Conservation (phyloP, 176 grass and related monocot species). For the Typha latifolia region DNA sequence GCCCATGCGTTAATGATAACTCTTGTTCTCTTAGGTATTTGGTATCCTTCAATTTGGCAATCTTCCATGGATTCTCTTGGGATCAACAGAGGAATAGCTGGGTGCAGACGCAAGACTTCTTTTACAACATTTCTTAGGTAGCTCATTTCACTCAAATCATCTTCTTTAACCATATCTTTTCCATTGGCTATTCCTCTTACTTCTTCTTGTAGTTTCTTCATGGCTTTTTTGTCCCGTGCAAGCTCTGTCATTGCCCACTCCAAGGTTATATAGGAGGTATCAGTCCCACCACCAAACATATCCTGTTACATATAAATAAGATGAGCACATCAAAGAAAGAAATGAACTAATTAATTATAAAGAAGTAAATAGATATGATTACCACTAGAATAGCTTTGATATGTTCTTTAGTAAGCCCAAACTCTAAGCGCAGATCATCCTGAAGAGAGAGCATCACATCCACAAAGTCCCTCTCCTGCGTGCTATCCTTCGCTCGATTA, state of each 20-base stretch:
- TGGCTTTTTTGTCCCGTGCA: constrained; percentile 8
- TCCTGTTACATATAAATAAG: constrained; percentile 19
- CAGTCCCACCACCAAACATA: constrained; percentile 31
- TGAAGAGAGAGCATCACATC: constrained; percentile 33
- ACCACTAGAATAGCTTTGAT: constrained; percentile 33
- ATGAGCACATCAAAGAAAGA: too few species aligned
- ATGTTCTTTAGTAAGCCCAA: constrained; percentile 27
- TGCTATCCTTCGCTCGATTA: neutral
- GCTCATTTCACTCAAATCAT: neutral
- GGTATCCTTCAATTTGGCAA: constrained; percentile 28
- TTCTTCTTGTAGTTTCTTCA: constrained; percentile 37
- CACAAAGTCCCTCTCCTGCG: constrained; percentile 28
- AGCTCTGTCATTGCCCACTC: constrained; percentile 43
- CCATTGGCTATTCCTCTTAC: constrained; percentile 16
- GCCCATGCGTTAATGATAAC: constrained; percentile 50
- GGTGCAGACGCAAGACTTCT: constrained; percentile 45
- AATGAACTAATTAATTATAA: too few species aligned
- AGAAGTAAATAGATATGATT: neutral
- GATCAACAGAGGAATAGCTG: constrained; percentile 29
- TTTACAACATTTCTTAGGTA: constrained; percentile 36
- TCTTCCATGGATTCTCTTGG: constrained; percentile 10
- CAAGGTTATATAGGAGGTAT: constrained; percentile 28
- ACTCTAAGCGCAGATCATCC: constrained; percentile 1
- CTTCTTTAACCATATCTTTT: constrained; percentile 2
- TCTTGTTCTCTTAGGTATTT: constrained; percentile 21